A percentile compares a stretch with the other conserved stretches of the same genome.
phyloP scores from a whole-genome alignment of 108 stramenopile species.

The Cyclotella distinguenda region DNA sequence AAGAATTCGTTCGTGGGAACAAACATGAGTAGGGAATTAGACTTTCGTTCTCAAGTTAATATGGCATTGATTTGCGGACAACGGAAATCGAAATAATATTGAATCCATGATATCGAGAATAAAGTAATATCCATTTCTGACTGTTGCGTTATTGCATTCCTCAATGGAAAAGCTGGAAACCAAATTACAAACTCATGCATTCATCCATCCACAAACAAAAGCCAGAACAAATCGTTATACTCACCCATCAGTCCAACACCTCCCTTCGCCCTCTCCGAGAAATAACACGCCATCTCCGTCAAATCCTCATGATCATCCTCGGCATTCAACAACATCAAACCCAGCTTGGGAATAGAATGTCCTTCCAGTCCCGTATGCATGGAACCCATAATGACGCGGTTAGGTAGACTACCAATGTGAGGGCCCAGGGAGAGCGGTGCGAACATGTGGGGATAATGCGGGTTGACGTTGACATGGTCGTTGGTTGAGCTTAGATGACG shows the following conservation, averaged over 20 bases:
- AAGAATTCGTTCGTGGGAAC: too few relatives aligned
- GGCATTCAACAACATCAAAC: conserved; percentile 49
- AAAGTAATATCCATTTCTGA: too few relatives aligned
- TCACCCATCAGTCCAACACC: conserved; percentile 91
- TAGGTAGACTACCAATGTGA: conserved; percentile 72
- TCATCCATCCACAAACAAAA: too few relatives aligned
- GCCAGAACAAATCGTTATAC: too few relatives aligned
- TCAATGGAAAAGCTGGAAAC: too few relatives aligned
- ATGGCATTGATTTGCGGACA: too few relatives aligned
- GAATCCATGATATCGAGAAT: too few relatives aligned
- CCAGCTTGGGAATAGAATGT: conserved; percentile 61
- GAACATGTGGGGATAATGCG: conserved; percentile 70
- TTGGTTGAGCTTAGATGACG: conserved; percentile 1
- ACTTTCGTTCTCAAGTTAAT: too few relatives aligned
- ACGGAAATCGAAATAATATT: too few relatives aligned
- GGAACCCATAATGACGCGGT: conserved; percentile 94
- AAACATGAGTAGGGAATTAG: too few relatives aligned
- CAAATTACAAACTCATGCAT: too few relatives aligned
- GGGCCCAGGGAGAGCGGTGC: conserved; percentile 65
- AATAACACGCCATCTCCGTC: conserved; percentile 91
- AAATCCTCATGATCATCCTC: conserved; percentile 60
- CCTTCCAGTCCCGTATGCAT: conserved; percentile 97
- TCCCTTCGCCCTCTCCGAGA: conserved; percentile 88
- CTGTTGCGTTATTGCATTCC: too few relatives aligned
- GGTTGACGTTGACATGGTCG: conserved; percentile 18